Base-by-base conservation (phyloP, 73 alveolate species). In the Blepharisma stoltei region DNA sequence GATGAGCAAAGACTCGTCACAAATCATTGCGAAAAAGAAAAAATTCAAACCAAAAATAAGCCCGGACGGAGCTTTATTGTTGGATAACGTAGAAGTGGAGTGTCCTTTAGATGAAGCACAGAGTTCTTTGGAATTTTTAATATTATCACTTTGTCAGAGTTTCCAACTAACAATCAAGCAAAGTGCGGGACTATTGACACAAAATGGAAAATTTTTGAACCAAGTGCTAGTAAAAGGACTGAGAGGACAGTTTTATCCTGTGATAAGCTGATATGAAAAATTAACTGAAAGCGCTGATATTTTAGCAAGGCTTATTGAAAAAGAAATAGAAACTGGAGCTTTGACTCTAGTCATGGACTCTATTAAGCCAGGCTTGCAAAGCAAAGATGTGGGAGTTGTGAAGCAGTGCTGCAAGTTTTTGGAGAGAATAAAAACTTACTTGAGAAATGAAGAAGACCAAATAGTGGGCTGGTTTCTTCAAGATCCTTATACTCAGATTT, bases 401-500 rank as follows among this genome's bases (percentile, higher is more conserved):
- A 18, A 38, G 27, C 11, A 46, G 38, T 14, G 45, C 65, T 69
- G 79, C 43, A n/a, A 14, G 14, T 23, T n/a, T 8, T 43, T 69
- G 4, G 55, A 9, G 14, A 14, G 32, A 38, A 38, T 69, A 0
- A 8, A 25, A 8, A 11, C 65, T 0, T 25, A 23, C 45, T 43
- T 88, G 38, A 81, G 83, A 23, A 93, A 80, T 67, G 81, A 78
- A 54, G 83, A 85, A 44, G 71, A 85, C 50, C 84, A 85, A 18
- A 85, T 92, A 8, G 84, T 95, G 90, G 97, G 85, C 66, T 92
- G 98, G 98, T 92, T 92, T 53, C 67, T 89, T 20, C 71, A 87
- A 9, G 95, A 93, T 53, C 46, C 45, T 25, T 81, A 90, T 55
- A 93, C 73, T 25, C 94, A 45, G 95, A 97, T 7, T 71, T 90